Evolutionary conservation across 2,329 filamentous ascomycete genomes (phyloP).

Genomic region (Dryadomyces quercivorus): DNA sequence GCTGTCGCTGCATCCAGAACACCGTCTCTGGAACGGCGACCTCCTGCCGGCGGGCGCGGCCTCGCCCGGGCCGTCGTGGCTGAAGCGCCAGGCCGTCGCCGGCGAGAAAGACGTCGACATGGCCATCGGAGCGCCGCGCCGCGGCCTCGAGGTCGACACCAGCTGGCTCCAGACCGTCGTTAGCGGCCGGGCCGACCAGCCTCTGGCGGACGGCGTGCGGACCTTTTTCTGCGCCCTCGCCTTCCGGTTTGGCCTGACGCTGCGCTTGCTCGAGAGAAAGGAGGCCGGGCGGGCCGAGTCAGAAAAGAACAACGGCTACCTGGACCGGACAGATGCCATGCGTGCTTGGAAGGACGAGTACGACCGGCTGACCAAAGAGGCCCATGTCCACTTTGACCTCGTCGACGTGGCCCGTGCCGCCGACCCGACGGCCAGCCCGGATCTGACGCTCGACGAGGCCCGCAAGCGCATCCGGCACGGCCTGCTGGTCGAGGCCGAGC

Average conservation of each 20-base stretch:
- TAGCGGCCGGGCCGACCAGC: not conserved
- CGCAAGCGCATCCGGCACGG: slow-evolving; percentile 22
- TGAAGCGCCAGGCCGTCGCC: not conserved
- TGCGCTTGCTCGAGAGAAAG: slow-evolving; percentile 3
- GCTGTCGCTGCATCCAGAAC: slow-evolving; percentile 19
- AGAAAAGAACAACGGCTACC: too few species aligned
- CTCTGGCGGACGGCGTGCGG: slow-evolving; percentile 7
- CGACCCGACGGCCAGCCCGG: slow-evolving; percentile 14
- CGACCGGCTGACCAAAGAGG: not conserved
- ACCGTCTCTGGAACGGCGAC: slow-evolving; percentile 10
- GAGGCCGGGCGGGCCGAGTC: too few species aligned
- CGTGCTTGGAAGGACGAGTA: slow-evolving; percentile 6
- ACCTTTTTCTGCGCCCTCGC: slow-evolving; percentile 17
- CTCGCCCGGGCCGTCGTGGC: slow-evolving; percentile 1
- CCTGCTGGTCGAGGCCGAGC: slow-evolving; percentile 30
- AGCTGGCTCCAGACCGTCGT: slow-evolving; percentile 9
- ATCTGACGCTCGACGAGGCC: slow-evolving; percentile 10
- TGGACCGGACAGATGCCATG: not conserved
- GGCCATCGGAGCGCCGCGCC: slow-evolving; percentile 10
- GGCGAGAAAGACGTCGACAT: slow-evolving; percentile 8
- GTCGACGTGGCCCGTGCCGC: slow-evolving; percentile 20
- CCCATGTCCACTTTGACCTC: slow-evolving; percentile 1
- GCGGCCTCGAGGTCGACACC: slow-evolving; percentile 6
- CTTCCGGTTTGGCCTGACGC: slow-evolving; percentile 17
- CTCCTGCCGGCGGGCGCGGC: not conserved